phyloP scores from a whole-genome alignment of 192 early-diverging fungal species.

The Podila clonocystis region DNA sequence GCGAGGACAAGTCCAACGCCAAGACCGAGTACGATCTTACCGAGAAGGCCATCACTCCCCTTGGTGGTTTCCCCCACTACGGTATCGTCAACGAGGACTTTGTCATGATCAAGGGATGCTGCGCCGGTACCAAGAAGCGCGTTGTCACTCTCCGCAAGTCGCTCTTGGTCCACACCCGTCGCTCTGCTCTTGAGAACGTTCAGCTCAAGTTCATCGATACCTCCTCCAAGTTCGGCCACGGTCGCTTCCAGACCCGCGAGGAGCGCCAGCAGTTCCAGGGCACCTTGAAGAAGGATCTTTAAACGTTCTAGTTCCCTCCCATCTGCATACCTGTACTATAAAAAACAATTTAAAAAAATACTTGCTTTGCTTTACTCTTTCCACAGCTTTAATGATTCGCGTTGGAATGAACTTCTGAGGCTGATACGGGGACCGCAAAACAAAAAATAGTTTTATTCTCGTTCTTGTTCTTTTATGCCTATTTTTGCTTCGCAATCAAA shows the following conservation, averaged over 20 bases:
- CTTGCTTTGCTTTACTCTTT: too few relatives aligned
- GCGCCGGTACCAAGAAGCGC: slow-evolving; percentile 96
- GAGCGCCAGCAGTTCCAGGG: slow-evolving; percentile 96
- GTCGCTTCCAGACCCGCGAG: slow-evolving; percentile 98
- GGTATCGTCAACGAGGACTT: slow-evolving; percentile 98
- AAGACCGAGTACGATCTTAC: slow-evolving; percentile 98
- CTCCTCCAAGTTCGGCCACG: slow-evolving; percentile 98
- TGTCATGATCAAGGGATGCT: slow-evolving; percentile 98
- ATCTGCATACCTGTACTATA: too few relatives aligned
- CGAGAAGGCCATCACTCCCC: slow-evolving; percentile 94
- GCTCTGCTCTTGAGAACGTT: slow-evolving; percentile 96
- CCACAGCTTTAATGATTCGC: too few relatives aligned
- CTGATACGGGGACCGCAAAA: too few relatives aligned
- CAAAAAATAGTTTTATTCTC: too few relatives aligned
- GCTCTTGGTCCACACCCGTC: slow-evolving; percentile 94
- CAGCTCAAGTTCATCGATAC: slow-evolving; percentile 99
- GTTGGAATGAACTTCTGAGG: too few relatives aligned
- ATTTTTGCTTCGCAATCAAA: neutral
- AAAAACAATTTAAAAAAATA: too few relatives aligned
- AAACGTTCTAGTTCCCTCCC: slow-evolving; percentile 12
- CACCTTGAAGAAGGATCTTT: slow-evolving; percentile 87
- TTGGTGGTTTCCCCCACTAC: slow-evolving; percentile 99
- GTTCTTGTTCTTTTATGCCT: too few relatives aligned
- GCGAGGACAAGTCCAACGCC: slow-evolving; percentile 81
- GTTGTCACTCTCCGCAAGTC: slow-evolving; percentile 99